A percentile compares a stretch with the other conserved stretches of the same genome.
phyloP scores from a whole-genome alignment of 257 asterid species.

The Fraxinus quadrangulata region DNA sequence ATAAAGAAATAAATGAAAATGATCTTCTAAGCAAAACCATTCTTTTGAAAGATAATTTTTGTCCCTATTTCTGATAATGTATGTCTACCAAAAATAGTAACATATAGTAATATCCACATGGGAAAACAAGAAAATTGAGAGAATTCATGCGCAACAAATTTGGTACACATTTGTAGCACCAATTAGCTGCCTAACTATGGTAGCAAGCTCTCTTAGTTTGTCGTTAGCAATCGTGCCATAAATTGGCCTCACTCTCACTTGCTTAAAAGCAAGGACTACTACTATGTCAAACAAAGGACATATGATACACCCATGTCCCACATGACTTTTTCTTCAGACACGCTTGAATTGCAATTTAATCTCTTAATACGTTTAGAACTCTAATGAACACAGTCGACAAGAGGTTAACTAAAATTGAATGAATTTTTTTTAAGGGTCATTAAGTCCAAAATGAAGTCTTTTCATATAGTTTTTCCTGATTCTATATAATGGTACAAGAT shows the following conservation, averaged over 20 bases:
- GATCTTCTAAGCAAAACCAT: background rate
- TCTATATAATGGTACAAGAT: background rate
- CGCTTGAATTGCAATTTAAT: background rate
- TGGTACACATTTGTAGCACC: background rate
- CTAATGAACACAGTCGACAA: background rate
- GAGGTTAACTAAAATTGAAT: background rate
- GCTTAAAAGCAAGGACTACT: no score
- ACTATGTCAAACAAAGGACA: background rate
- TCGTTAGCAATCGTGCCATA: background rate
- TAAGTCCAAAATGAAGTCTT: background rate
- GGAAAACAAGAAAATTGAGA: no score
- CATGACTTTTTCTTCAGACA: background rate
- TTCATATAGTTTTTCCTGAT: background rate
- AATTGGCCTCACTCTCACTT: background rate
- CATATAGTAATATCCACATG: no score
- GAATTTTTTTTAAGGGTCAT: background rate
- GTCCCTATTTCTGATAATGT: conserved; percentile 1
- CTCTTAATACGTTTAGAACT: background rate
- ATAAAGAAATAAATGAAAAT: background rate
- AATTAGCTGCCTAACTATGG: no score
- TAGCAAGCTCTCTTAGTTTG: no score
- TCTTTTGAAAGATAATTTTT: background rate
- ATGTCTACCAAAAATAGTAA: background rate
- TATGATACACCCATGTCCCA: background rate
- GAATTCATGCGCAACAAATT: background rate